Percentiles rank a stretch among this genome's conserved stretches.
These are phyloP conservation scores for Torrubiella hemipterigena DNA, from an alignment of 2,329 filamentous ascomycete species.

Conservation along the genomic window DNA sequence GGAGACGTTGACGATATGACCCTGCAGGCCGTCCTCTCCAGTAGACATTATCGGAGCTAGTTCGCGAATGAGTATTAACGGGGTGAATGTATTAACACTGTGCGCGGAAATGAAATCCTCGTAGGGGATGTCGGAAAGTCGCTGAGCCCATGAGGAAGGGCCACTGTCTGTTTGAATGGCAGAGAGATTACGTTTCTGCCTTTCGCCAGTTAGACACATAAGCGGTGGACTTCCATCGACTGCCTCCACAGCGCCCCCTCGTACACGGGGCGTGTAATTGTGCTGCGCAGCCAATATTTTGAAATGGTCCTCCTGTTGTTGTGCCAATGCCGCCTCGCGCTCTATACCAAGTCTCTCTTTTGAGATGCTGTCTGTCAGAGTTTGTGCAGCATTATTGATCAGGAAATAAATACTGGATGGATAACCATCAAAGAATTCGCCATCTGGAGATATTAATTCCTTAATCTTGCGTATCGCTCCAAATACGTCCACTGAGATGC, in stretches of 20 bases:
- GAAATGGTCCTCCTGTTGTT: neutral
- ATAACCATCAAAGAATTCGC: too few species aligned
- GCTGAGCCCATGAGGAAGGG: slow-evolving; percentile 21
- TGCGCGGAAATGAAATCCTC: slow-evolving; percentile 24
- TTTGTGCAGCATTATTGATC: slow-evolving; percentile 27
- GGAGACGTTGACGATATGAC: slow-evolving; percentile 21
- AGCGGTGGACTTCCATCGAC: too few species aligned
- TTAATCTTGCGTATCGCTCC: slow-evolving; percentile 13
- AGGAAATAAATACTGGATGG: slow-evolving; percentile 17
- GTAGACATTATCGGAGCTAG: slow-evolving; percentile 17
- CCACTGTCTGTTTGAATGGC: slow-evolving; percentile 12
- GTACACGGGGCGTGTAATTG: neutral
- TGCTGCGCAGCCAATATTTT: neutral
- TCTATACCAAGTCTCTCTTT: slow-evolving; percentile 6
- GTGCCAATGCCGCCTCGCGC: too few species aligned
- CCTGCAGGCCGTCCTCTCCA: slow-evolving; percentile 1
- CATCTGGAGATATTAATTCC: slow-evolving; percentile 2
- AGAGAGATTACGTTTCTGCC: neutral
- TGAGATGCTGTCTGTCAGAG: slow-evolving; percentile 19
- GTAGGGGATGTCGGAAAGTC: slow-evolving; percentile 22
- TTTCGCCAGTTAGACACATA: neutral
- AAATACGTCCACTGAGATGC: slow-evolving; percentile 18
- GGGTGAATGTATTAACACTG: slow-evolving; percentile 23
- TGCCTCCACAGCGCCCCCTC: too few species aligned
- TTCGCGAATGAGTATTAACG: slow-evolving; percentile 23